A percentile compares a stretch with the other conserved stretches of the same genome.
Evolutionary conservation across 2,329 filamentous ascomycete genomes (phyloP).

Genomic region (Calonectria pteridis): DNA sequence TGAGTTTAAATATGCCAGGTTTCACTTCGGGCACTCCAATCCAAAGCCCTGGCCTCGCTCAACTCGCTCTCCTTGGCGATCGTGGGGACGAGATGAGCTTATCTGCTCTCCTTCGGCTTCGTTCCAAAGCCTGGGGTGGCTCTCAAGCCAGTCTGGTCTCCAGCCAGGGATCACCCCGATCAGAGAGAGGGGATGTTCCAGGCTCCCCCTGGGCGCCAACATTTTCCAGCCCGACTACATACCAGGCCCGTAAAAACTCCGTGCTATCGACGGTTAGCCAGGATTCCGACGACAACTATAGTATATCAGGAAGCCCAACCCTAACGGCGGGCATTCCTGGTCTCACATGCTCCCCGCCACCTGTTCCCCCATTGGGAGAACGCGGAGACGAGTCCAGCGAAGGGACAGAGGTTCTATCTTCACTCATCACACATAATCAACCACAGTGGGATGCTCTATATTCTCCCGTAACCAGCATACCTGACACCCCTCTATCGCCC

Average conservation of each 20-base stretch:
- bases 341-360: conserved; percentile 43
- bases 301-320: conserved; percentile 64
- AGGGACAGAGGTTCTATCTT: conserved; percentile 25
- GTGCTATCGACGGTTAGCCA: conserved; percentile 62
- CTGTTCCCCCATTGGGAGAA: conserved; percentile 34
- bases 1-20: conserved; percentile 70
- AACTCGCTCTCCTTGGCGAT: conserved; percentile 76
- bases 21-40: conserved; percentile 61
- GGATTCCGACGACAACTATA: conserved; percentile 59
- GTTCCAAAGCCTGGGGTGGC: conserved; percentile 83
- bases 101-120: conserved; percentile 77
- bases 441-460: neutral
- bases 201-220: conserved; percentile 55
- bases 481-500: conserved; percentile 34
- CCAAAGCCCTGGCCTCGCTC: conserved; percentile 80
- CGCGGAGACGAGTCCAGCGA: conserved; percentile 27
- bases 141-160: conserved; percentile 79
- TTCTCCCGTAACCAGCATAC: conserved; percentile 25
- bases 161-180: conserved; percentile 62
- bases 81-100: conserved; percentile 76
- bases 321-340: conserved; percentile 57
- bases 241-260: conserved; percentile 63
- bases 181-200: conserved; percentile 62
- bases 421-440: conserved; percentile 2
- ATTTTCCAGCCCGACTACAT: conserved; percentile 38